Percentiles rank a stretch among this genome's conserved stretches.
phyloP scores from a whole-genome alignment of 2,329 filamentous ascomycete genomes.

The Verticillium klebahnii region DNA sequence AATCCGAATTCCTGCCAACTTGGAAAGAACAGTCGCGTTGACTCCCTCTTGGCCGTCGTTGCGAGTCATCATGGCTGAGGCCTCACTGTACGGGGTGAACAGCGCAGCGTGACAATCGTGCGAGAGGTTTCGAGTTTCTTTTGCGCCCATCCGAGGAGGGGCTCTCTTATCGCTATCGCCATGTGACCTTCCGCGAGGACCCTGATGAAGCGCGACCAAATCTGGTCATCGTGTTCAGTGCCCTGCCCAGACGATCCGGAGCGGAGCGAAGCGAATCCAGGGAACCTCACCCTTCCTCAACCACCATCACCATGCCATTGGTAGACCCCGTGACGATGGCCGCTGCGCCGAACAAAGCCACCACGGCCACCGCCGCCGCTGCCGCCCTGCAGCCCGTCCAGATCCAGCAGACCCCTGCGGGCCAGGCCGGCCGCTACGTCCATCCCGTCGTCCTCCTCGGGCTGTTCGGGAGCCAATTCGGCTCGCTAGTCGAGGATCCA shows the following conservation, averaged over 20 bases:
- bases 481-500: conserved; percentile 64
- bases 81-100: neutral
- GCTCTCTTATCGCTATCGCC: conserved; percentile 13
- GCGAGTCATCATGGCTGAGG: neutral
- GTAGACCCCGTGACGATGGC: conserved; percentile 34
- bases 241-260: neutral
- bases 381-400: conserved; percentile 30
- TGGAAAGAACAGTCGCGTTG: neutral
- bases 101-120: neutral
- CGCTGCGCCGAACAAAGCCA: conserved; percentile 22
- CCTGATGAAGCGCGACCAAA: neutral
- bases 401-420: conserved; percentile 29
- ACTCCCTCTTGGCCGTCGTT: neutral
- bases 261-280: neutral
- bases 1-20: neutral
- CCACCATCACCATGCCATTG: conserved; percentile 22
- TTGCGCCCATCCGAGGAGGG: neutral
- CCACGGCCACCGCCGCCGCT: conserved; percentile 18
- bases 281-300: neutral
- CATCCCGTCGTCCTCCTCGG: conserved; percentile 66
- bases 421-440: conserved; percentile 53
- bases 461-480: conserved; percentile 60
- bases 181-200: conserved; percentile 11
- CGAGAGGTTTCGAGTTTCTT: neutral
- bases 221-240: neutral